Conservation (phyloP, 73 alveolate species). For the Stentor coeruleus region DNA sequence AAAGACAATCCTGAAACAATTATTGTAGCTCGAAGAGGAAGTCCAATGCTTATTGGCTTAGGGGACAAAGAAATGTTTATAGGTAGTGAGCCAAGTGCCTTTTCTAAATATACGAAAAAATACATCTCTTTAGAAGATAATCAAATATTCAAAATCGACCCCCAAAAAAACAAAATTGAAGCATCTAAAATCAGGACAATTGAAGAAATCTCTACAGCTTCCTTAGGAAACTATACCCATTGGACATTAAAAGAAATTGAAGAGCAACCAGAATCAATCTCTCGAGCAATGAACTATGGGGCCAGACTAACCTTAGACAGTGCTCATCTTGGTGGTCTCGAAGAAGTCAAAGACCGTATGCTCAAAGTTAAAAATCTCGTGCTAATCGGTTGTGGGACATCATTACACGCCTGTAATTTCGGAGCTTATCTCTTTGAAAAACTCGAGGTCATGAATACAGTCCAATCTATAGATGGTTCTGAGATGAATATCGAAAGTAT, state of each 20-base stretch:
- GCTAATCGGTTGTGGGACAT: slow-evolving; percentile 73
- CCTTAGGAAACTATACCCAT: slow-evolving; percentile 52
- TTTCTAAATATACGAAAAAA: slow-evolving; percentile 69
- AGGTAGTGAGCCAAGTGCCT: slow-evolving; percentile 73
- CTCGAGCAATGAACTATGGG: slow-evolving; percentile 66
- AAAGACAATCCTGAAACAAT: slow-evolving; percentile 43
- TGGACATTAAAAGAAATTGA: slow-evolving; percentile 62
- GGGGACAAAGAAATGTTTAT: slow-evolving; percentile 45
- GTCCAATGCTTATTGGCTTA: slow-evolving; percentile 50
- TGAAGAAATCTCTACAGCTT: slow-evolving; percentile 46
- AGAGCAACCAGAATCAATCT: slow-evolving; percentile 66
- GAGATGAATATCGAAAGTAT: slow-evolving; percentile 49
- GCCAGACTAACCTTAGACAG: slow-evolving; percentile 56
- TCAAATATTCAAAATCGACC: slow-evolving; percentile 52
- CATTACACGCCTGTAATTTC: slow-evolving; percentile 55
- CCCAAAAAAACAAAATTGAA: slow-evolving; percentile 33
- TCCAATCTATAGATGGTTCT: slow-evolving; percentile 57
- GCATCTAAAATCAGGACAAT: slow-evolving; percentile 21
- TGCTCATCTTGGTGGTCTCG: slow-evolving; percentile 73
- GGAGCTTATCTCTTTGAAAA: slow-evolving; percentile 49
- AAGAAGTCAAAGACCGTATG: slow-evolving; percentile 31
- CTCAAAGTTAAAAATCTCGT: slow-evolving; percentile 31
- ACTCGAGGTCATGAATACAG: slow-evolving; percentile 44
- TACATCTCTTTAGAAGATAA: slow-evolving; percentile 66
- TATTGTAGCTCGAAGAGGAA: slow-evolving; percentile 53